Evolutionary conservation across 495 filamentous ascomycete species (phyloP).

Genomic region (Aspergillus asperescens): DNA sequence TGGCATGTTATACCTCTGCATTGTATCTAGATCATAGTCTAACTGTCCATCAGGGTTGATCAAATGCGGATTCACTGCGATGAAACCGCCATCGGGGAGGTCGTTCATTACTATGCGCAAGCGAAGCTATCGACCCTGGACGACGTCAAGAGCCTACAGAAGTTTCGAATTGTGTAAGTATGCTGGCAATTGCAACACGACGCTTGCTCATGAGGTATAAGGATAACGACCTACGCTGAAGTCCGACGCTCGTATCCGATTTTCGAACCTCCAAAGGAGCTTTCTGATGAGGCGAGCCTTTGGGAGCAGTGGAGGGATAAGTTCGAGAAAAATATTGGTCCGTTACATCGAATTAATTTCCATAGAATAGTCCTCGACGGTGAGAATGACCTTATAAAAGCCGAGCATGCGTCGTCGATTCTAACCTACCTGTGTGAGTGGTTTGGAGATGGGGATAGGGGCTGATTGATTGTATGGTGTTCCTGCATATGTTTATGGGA

Average conservation of each 20-base stretch:
- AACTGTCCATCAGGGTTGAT: constrained; percentile 15
- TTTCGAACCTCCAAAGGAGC: constrained; percentile 21
- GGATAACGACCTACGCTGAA: constrained; percentile 51
- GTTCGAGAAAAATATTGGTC: constrained; percentile 30
- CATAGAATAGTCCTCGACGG: constrained; percentile 58
- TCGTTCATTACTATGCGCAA: constrained; percentile 17
- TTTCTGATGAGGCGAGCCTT: constrained; percentile 24
- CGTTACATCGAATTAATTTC: constrained; percentile 47
- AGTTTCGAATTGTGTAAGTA: constrained; percentile 26
- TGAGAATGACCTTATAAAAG: background rate
- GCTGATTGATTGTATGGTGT: too few relatives aligned
- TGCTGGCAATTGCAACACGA: background rate
- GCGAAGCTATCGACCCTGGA: constrained; percentile 10
- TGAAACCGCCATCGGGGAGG: constrained; percentile 2
- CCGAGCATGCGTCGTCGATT: background rate
- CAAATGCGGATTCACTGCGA: constrained; percentile 41
- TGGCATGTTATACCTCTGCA: constrained; percentile 26
- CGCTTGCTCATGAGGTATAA: constrained; percentile 6
- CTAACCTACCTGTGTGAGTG: background rate
- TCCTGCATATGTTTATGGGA: too few relatives aligned
- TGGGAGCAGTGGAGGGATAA: constrained; percentile 32
- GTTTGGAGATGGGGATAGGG: too few relatives aligned
- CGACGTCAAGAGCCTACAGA: constrained; percentile 11
- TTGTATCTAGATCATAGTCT: background rate
- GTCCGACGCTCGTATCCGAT: constrained; percentile 47